phyloP scores from a whole-genome alignment of 345 rosid genomes.

The Heritiera littoralis region DNA sequence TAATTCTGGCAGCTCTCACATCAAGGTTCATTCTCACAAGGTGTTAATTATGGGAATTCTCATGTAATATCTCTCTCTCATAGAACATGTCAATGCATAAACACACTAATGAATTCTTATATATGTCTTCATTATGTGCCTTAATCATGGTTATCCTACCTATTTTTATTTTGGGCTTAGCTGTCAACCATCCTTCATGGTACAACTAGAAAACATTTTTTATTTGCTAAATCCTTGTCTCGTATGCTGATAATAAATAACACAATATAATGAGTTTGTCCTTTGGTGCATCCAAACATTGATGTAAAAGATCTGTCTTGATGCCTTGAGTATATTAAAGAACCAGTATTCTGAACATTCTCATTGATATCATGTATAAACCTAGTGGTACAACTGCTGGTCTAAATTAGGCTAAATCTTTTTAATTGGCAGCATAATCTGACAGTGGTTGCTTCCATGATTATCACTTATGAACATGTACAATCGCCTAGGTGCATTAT shows the following conservation, averaged over 20 bases:
- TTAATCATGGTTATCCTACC: not conserved
- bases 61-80: slow-evolving; percentile 46
- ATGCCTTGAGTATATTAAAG: not conserved
- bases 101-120: not conserved
- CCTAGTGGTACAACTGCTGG: not conserved
- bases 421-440: not conserved
- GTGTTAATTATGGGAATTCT: slow-evolving; percentile 53
- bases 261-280: not conserved
- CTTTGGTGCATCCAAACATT: not conserved
- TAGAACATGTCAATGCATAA: not conserved
- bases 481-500: not conserved
- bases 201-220: not conserved
- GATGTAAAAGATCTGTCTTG: not conserved
- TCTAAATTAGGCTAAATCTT: not conserved
- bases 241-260: not conserved
- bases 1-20: slow-evolving; percentile 56
- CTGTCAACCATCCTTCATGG: not conserved
- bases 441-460: not conserved
- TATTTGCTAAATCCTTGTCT: not conserved
- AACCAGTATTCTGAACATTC: not conserved
- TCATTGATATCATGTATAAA: not conserved
- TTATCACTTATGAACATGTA: not conserved
- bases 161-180: not conserved
- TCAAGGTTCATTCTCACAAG: slow-evolving; percentile 55
- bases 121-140: not conserved